A percentile compares a stretch with the other conserved stretches of the same genome.
Conservation (phyloP, 1,284 basidiomycete species). For the Trichosporon sp. region DNA sequence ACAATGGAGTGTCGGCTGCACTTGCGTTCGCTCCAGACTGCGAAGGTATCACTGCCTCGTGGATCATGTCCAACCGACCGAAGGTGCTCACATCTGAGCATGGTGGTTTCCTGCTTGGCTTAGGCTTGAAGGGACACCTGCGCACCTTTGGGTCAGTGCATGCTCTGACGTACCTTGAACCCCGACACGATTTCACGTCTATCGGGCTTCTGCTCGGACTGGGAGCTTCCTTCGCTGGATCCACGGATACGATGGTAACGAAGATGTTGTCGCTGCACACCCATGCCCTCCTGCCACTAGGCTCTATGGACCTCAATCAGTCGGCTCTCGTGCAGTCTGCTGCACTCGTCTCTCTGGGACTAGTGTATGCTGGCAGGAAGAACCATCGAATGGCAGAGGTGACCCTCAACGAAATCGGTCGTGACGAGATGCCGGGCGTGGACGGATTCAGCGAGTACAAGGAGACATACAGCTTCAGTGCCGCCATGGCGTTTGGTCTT, state of each 20-base stretch:
- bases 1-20: slow-evolving; percentile 92
- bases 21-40: slow-evolving; percentile 77
- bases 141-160: slow-evolving; percentile 82
- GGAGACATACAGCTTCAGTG: slow-evolving; percentile 88
- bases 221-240: slow-evolving; percentile 87
- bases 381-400: slow-evolving; percentile 90
- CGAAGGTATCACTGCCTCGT: slow-evolving; percentile 79
- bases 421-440: slow-evolving; percentile 72
- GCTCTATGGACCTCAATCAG: slow-evolving; percentile 84
- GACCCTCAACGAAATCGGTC: slow-evolving; percentile 79
- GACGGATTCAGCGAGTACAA: slow-evolving; percentile 81
- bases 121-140: slow-evolving; percentile 89
- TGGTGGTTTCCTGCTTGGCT: slow-evolving; percentile 89
- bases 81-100: slow-evolving; percentile 83
- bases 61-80: slow-evolving; percentile 92
- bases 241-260: slow-evolving; percentile 80
- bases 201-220: slow-evolving; percentile 91
- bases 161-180: slow-evolving; percentile 83
- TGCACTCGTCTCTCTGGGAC: slow-evolving; percentile 82
- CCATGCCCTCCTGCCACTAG: slow-evolving; percentile 83
- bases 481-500: slow-evolving; percentile 89
- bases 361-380: slow-evolving; percentile 84
- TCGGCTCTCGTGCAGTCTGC: slow-evolving; percentile 87
- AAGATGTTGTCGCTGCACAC: slow-evolving; percentile 91
- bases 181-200: slow-evolving; percentile 91